Evolutionary conservation across 1,139 yeast genomes (phyloP).

Genomic region (Geotrichum aggregatum): DNA sequence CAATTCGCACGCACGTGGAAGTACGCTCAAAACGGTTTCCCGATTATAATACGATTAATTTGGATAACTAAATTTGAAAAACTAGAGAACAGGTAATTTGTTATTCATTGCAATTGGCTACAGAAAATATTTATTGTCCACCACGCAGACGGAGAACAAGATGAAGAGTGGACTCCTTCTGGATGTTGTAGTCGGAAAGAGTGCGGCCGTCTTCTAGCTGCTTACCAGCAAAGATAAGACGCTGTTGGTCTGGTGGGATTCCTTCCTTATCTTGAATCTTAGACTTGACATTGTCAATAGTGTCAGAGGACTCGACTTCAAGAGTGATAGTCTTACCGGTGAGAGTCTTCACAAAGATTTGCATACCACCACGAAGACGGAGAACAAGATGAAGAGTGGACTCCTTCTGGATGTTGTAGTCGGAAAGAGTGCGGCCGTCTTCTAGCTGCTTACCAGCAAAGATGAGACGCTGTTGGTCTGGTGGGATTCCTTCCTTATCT

Average conservation of each 20-base stretch:
- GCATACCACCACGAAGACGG: conserved; percentile 88
- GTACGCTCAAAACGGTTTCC: too few relatives aligned
- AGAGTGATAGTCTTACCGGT: conserved; percentile 85
- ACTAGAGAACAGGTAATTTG: too few relatives aligned
- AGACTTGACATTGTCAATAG: conserved; percentile 80
- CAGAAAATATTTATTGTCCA: not conserved
- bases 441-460: conserved; percentile 88
- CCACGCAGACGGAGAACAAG: conserved; percentile 74
- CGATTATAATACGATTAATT: too few relatives aligned
- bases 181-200: conserved; percentile 80
- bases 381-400: conserved; percentile 80
- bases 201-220: conserved; percentile 86
- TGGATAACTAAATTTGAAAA: too few relatives aligned
- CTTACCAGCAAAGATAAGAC: conserved; percentile 83
- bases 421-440: conserved; percentile 78
- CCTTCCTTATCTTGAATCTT: conserved; percentile 88
- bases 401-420: conserved; percentile 82
- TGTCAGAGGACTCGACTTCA: conserved; percentile 82
- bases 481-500: conserved; percentile 33
- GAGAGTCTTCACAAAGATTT: conserved; percentile 75
- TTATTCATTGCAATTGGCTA: too few relatives aligned
- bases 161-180: conserved; percentile 80
- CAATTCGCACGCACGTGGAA: not conserved
- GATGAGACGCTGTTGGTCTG: conserved; percentile 83
- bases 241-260: conserved; percentile 84